These are phyloP conservation scores for Coleophoma cylindrospora DNA, from an alignment of 2,329 filamentous ascomycete species.

Conservation along the genomic window DNA sequence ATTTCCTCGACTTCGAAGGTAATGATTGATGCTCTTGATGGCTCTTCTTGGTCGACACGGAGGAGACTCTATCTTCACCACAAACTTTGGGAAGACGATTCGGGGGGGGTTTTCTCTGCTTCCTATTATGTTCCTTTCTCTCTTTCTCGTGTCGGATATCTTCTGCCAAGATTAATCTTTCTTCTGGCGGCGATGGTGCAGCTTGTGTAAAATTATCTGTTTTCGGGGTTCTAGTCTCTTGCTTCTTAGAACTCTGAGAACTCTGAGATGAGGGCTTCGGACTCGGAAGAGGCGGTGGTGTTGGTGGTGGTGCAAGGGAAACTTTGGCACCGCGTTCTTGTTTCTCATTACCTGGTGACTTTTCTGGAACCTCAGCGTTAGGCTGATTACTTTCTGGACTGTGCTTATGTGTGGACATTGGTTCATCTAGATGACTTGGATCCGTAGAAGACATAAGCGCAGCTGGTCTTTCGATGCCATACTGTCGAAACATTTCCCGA, in stretches of 20 bases:
- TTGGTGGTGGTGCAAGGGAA: background rate
- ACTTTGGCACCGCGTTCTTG: too few relatives aligned
- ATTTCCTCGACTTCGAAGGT: too few relatives aligned
- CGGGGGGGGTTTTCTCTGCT: background rate
- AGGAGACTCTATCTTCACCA: too few relatives aligned
- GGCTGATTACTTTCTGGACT: too few relatives aligned
- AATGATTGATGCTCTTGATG: too few relatives aligned
- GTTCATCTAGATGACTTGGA: background rate
- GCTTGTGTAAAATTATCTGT: background rate
- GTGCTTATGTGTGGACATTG: too few relatives aligned
- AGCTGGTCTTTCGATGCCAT: conserved; percentile 39
- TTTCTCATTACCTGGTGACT: too few relatives aligned
- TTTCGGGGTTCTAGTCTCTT: background rate
- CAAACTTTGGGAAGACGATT: too few relatives aligned
- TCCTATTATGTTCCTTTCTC: background rate
- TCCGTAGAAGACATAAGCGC: conserved; percentile 22
- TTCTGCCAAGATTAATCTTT: background rate
- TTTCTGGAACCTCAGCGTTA: too few relatives aligned
- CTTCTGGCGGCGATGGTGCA: background rate
- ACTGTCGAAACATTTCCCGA: conserved; percentile 40
- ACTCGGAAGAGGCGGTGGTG: background rate
- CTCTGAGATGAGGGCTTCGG: background rate
- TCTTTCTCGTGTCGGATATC: background rate
- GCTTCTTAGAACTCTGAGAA: background rate
- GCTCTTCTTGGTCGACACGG: too few relatives aligned